Conservation (phyloP, 2,329 filamentous ascomycete genomes). For the Fusarium fujikuroi region DNA sequence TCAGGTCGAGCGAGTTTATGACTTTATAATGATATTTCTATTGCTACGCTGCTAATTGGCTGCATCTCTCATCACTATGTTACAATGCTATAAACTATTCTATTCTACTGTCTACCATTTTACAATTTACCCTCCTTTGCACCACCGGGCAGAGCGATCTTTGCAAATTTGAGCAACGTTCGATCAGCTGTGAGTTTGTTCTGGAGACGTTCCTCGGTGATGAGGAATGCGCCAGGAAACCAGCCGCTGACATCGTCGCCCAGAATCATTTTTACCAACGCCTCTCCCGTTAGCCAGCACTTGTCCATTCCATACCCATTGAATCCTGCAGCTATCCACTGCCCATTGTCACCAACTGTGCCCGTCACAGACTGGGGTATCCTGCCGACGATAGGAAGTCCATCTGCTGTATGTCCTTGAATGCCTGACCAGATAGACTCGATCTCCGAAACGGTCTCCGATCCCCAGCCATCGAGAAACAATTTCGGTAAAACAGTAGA, state of each 20-base stretch:
- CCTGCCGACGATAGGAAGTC: conserved; percentile 58
- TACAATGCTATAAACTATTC: background rate
- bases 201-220: conserved; percentile 15
- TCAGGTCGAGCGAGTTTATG: rapidly evolving
- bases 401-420: conserved; percentile 57
- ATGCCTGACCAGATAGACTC: conserved; percentile 57
- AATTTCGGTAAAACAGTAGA: conserved; percentile 52
- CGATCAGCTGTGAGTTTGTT: background rate
- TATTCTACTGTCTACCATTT: rapidly evolving
- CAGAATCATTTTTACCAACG: conserved; percentile 45
- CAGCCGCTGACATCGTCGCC: conserved; percentile 33
- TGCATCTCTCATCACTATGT: too few relatives aligned
- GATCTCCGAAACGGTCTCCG: background rate
- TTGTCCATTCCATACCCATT: conserved; percentile 62
- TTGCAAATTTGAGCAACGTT: background rate
- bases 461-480: conserved; percentile 50
- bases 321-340: conserved; percentile 62
- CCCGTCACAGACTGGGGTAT: conserved; percentile 47
- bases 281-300: conserved; percentile 60
- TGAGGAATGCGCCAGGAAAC: conserved; percentile 26
- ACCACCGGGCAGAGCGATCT: background rate
- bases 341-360: conserved; percentile 25
- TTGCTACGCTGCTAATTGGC: too few relatives aligned
- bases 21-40: too few relatives aligned
- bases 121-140: background rate